These are phyloP conservation scores for Magnusiomyces clavatus DNA, from an alignment of 1,139 yeast species.

Conservation along the genomic window DNA sequence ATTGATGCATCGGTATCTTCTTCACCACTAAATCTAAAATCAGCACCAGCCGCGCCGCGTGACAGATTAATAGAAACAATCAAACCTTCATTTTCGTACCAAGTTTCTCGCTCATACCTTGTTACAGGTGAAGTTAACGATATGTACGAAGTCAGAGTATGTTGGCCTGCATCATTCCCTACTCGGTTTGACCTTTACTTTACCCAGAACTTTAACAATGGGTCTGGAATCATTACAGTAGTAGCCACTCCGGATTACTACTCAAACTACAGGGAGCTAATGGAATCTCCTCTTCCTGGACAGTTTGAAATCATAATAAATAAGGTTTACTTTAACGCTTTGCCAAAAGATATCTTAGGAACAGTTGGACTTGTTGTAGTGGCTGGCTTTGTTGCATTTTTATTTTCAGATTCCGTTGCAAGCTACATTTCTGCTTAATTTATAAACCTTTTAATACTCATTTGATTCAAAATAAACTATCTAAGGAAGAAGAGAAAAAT, in stretches of 20 bases:
- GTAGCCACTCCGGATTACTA: conserved; percentile 6
- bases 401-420: no score
- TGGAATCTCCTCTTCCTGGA: conserved; percentile 1
- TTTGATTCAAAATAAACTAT: no score
- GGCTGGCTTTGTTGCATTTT: no score
- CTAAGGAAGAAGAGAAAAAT: no score
- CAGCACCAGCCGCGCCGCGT: no score
- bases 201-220: not conserved
- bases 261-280: conserved; percentile 6
- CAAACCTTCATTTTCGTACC: not conserved
- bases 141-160: conserved; percentile 28
- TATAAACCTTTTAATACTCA: no score
- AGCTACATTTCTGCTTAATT: no score
- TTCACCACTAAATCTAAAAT: no score
- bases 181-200: conserved; percentile 24
- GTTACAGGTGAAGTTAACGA: conserved; percentile 13
- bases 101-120: not conserved
- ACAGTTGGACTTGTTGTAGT: not conserved
- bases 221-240: conserved; percentile 6
- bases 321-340: not conserved
- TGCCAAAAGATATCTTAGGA: not conserved
- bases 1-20: no score
- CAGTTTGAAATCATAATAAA: not conserved
- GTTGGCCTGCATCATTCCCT: conserved; percentile 35
- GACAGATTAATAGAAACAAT: not conserved